A percentile compares a stretch with the other conserved stretches of the same genome.
Evolutionary conservation across 2,329 filamentous ascomycete species (phyloP).

Genomic region (Zasmidium cellare): DNA sequence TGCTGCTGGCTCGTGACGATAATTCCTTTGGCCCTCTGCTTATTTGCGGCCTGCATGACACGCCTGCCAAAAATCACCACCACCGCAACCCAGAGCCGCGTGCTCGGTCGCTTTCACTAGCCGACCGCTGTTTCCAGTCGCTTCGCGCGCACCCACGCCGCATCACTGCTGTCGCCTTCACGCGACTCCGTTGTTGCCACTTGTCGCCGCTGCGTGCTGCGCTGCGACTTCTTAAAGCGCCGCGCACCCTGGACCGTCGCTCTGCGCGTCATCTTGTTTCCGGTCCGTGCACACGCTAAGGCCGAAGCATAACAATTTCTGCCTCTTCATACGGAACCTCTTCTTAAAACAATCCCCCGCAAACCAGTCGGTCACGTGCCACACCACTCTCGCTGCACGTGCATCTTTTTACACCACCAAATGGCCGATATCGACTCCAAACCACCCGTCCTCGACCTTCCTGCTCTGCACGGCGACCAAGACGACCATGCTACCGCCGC

Average conservation of each 20-base stretch:
- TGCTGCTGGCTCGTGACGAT: not conserved
- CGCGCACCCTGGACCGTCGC: not conserved
- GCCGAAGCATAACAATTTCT: too few relatives aligned
- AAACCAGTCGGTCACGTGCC: too few relatives aligned
- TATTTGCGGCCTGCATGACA: not conserved
- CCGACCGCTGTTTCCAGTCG: constrained; percentile 1
- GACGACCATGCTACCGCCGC: not conserved
- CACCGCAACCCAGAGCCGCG: not conserved
- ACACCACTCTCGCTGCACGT: not conserved
- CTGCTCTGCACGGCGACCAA: not conserved
- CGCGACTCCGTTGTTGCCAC: not conserved
- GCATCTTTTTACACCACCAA: not conserved
- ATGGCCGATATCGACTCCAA: not conserved
- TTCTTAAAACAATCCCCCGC: too few relatives aligned
- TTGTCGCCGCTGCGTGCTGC: not conserved
- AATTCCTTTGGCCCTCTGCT: not conserved
- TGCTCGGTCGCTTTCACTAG: constrained; percentile 3
- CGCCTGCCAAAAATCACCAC: too few relatives aligned
- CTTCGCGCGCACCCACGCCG: not conserved
- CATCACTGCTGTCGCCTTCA: not conserved
- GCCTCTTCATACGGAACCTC: too few relatives aligned
- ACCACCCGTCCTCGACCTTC: not conserved
- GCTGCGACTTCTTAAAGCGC: not conserved
- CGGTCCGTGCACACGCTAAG: not conserved
- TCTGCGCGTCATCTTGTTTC: not conserved